Evolutionary conservation across 2,329 filamentous ascomycete species (phyloP), one percentile per base, ranked within the genome.

Genomic region (Aspergillus oerlinghausenensis): DNA sequence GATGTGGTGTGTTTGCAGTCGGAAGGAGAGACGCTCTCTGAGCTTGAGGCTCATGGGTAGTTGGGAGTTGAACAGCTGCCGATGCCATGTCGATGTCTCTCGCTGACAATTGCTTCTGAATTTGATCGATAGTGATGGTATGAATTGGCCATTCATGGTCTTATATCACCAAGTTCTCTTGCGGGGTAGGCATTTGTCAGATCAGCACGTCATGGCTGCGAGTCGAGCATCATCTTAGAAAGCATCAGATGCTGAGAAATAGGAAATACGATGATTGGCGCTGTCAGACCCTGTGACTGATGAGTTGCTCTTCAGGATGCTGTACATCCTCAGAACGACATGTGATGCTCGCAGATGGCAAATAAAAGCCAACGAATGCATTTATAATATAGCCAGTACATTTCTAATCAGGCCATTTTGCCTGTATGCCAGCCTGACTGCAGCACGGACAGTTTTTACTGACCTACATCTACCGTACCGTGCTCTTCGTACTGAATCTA

Each of bases 151-250:
- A 49, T 19, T 26, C 14, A 4, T 19, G 14, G 19, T 49, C 5
- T 62, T 62, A 62, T 61, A 65, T 55, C 55, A 8, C 38, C 9
- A 21, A 32, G 43, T 25, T 19, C 17, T 32, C 9, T 52, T 63
- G 59, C 55, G 63, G 65, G 63, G 59, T 59, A 56, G 26, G 32
- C 58, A 70, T 71, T 70, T 70, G 68, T 71, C 65, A 71, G 64
- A 59, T 19, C 60, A 69, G 69, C 70, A 72, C 70, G 70, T 65
- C 65, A 72, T 72, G 57, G 32, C 54, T 32, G 58, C 60, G 58
- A 48, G 48, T 63, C 63, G 28, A 52, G 57, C 43, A 56, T 55
- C 19, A 43, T 11, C 17, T 23, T 35, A 52, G 21, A 17, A 52
- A 21, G 23, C 21, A 49, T 21, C 25, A 26, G 21, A 60, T 63